Evolutionary conservation across 2,329 filamentous ascomycete species (phyloP).

Genomic region (Aureobasidium sp.): DNA sequence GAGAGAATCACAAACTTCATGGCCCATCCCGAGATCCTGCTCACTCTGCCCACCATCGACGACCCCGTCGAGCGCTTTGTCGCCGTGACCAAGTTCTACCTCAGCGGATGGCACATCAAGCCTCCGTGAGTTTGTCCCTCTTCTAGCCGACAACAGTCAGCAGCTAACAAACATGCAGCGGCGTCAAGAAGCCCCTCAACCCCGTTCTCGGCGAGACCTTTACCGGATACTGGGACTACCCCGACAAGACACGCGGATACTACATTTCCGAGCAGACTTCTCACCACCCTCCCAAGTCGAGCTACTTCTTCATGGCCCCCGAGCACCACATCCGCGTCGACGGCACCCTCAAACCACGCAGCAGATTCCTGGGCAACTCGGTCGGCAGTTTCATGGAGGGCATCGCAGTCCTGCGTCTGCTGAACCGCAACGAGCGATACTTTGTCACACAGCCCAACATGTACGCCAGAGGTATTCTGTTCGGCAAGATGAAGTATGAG

Average conservation of each 20-base stretch:
- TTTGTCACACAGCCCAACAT: conserved; percentile 97
- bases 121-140: conserved; percentile 63
- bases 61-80: conserved; percentile 86
- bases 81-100: conserved; percentile 93
- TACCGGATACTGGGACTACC: conserved; percentile 83
- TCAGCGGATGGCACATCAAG: conserved; percentile 98
- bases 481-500: conserved; percentile 99
- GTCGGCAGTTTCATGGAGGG: conserved; percentile 98
- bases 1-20: conserved; percentile 99
- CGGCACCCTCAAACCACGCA: conserved; percentile 86
- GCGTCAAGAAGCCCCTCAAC: conserved; percentile 96
- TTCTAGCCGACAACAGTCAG: neutral
- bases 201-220: conserved; percentile 92
- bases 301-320: conserved; percentile 97
- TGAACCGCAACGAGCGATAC: conserved; percentile 85
- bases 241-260: conserved; percentile 76
- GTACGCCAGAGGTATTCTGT: conserved; percentile 93
- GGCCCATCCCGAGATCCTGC: conserved; percentile 93
- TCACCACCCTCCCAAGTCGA: conserved; percentile 95
- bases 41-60: conserved; percentile 77
- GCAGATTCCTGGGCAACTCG: conserved; percentile 92
- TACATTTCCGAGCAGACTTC: conserved; percentile 98
- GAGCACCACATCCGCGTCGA: conserved; percentile 92
- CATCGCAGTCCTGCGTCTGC: conserved; percentile 72
- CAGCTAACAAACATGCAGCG: conserved; percentile 42